Conservation (phyloP, 352 stramenopile genomes). For the Globisporangium sylvaticum region DNA sequence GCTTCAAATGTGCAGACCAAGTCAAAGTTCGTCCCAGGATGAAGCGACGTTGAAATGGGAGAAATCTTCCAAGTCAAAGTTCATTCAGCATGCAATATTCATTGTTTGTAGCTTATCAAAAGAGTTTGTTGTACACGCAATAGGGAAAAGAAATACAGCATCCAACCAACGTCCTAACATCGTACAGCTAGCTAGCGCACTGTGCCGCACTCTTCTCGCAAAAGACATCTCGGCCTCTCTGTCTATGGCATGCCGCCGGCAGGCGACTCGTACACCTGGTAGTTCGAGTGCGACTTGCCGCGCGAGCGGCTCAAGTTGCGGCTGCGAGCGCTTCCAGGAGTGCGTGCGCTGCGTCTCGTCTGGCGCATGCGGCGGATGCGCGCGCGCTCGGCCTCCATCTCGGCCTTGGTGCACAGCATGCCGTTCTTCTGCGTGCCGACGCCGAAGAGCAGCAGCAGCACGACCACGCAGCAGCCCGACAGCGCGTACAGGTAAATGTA, state of each 20-base stretch:
- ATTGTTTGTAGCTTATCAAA: constrained; percentile 5
- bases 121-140: constrained; percentile 5
- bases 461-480: constrained; percentile 37
- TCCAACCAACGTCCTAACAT: not conserved
- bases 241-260: constrained; percentile 40
- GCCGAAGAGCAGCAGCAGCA: constrained; percentile 42
- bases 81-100: not conserved
- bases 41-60: not conserved
- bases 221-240: not conserved
- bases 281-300: constrained; percentile 65
- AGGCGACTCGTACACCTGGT: constrained; percentile 64
- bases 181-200: not conserved
- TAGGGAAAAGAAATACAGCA: not conserved
- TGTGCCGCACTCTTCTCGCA: constrained; percentile 1
- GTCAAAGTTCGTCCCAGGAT: not conserved
- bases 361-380: constrained; percentile 44
- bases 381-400: constrained; percentile 49
- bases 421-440: constrained; percentile 58
- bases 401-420: constrained; percentile 65
- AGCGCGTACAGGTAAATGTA: constrained; percentile 62
- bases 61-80: not conserved
- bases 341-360: constrained; percentile 51
- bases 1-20: not conserved
- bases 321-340: constrained; percentile 49
- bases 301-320: constrained; percentile 66